A percentile compares a stretch with the other conserved stretches of the same genome.
Conservation (phyloP, 768 basidiomycete genomes). For the Crepidotus variabilis region DNA sequence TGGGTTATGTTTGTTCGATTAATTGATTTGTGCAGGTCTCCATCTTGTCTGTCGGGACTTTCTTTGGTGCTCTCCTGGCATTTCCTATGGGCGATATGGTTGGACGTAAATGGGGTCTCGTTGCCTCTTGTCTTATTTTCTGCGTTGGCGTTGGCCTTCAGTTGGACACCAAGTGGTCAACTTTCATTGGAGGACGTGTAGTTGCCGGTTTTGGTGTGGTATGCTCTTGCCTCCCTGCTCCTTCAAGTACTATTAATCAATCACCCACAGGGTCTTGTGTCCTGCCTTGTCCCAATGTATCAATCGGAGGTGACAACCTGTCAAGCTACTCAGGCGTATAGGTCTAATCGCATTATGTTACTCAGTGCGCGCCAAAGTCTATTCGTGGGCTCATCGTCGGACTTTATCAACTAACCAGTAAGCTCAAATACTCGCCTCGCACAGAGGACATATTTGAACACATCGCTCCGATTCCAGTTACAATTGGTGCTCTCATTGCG, state of each 20-base stretch:
- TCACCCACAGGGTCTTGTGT: slow-evolving; percentile 49
- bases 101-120: slow-evolving; percentile 60
- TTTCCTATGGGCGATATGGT: slow-evolving; percentile 31
- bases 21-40: slow-evolving; percentile 20
- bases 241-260: background rate
- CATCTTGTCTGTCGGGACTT: slow-evolving; percentile 82
- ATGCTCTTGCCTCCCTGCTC: slow-evolving; percentile 1
- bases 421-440: background rate
- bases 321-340: too few species aligned
- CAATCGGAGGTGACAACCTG: slow-evolving; percentile 29
- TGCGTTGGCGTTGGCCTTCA: slow-evolving; percentile 61
- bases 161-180: slow-evolving; percentile 36
- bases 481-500: slow-evolving; percentile 72
- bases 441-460: background rate
- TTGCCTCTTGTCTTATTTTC: slow-evolving; percentile 57
- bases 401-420: slow-evolving; percentile 60
- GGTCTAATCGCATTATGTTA: background rate
- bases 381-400: slow-evolving; percentile 71
- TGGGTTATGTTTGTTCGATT: background rate
- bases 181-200: slow-evolving; percentile 30
- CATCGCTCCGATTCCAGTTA: slow-evolving; percentile 25
- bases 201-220: slow-evolving; percentile 72
- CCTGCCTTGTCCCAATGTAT: slow-evolving; percentile 51
- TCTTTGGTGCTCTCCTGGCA: slow-evolving; percentile 65
- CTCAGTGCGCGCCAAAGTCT: slow-evolving; percentile 56